Evolutionary conservation across 1,139 yeast genomes (phyloP).

Genomic region (Yamadazyma membranifaciens): DNA sequence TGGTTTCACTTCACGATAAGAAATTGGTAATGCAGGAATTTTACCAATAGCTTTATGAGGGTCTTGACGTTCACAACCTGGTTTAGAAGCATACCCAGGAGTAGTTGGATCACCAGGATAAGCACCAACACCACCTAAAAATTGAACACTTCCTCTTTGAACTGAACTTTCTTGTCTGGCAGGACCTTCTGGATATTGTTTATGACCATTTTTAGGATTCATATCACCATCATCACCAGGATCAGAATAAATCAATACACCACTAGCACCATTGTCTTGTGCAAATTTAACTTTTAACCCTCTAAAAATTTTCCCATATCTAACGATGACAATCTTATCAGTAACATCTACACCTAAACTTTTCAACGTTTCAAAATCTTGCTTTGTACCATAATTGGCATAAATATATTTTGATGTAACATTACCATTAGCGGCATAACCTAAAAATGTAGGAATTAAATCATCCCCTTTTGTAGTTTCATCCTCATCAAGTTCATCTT

Average conservation of each 20-base stretch:
- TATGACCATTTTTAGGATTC: constrained; percentile 43
- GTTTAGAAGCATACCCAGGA: constrained; percentile 74
- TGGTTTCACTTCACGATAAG: constrained; percentile 47
- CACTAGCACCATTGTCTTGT: constrained; percentile 46
- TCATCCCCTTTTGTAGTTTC: constrained; percentile 55
- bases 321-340: constrained; percentile 43
- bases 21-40: constrained; percentile 49
- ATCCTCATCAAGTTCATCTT: constrained; percentile 72
- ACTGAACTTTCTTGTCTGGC: constrained; percentile 54
- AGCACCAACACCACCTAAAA: constrained; percentile 56
- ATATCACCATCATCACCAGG: constrained; percentile 46
- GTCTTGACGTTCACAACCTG: constrained; percentile 44
- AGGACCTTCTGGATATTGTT: constrained; percentile 46
- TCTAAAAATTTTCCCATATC: constrained; percentile 43
- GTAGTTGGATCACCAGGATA: constrained; percentile 90
- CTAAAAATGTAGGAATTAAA: constrained; percentile 43
- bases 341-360: constrained; percentile 33
- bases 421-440: constrained; percentile 49
- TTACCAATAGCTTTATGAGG: constrained; percentile 41
- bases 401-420: constrained; percentile 46
- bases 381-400: constrained; percentile 39
- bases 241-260: constrained; percentile 43
- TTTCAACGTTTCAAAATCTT: constrained; percentile 36
- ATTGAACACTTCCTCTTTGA: constrained; percentile 83
- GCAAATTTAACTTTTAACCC: constrained; percentile 50